Evolutionary conservation across 257 asterid genomes (phyloP), one percentile per base, ranked within the genome.

Genomic region (Solanum verrucosum): DNA sequence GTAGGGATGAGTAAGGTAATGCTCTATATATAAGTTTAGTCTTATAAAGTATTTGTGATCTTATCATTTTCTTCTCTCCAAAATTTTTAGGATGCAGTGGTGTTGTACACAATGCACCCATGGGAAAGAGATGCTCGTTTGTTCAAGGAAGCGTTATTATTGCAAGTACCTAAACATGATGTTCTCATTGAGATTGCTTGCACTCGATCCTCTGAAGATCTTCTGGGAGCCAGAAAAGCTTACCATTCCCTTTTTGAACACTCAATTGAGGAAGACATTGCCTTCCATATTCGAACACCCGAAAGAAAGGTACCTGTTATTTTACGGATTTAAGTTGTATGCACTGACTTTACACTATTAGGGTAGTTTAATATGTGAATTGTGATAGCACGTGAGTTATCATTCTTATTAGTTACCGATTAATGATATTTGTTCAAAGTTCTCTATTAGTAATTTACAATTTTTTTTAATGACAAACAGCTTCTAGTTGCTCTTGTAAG

Each of bases 121-220:
- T 95, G 98, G 98, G 99, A 96, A 92, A 94, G 99, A 89, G 99
- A 96, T 85, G 96, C 98, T 0, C 93, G 98, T 5, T 77, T 96
- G 83, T 27, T 93, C 77, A 93, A 91, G 74, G 98, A 95, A 86
- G 90, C 96, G 13, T 27, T 79, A 0, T 67, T 93, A 85, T 35
- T 89, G 67, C 90, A 85, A 72, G 95, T 93, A 10, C 89, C 94
- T 59, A 93, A 90, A 59, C 83, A 87, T 85, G 81, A 82, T 14
- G 90, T 93, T 33, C 90, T 96, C 13, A 85, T 94, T 0, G 99
- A 96, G 89, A 89, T 93, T 12, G 96, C 98, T 3, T 92, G 98
- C 29, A 94, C 98, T 1, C 89, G 99, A 87, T 92, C 98, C 0
- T 87, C 98, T 0, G 96, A 96, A 1, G 96, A 95, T 89, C 89